A percentile compares a stretch with the other conserved stretches of the same genome.
phyloP scores from a whole-genome alignment of 345 rosid species.

The Sonneratia caseolaris region DNA sequence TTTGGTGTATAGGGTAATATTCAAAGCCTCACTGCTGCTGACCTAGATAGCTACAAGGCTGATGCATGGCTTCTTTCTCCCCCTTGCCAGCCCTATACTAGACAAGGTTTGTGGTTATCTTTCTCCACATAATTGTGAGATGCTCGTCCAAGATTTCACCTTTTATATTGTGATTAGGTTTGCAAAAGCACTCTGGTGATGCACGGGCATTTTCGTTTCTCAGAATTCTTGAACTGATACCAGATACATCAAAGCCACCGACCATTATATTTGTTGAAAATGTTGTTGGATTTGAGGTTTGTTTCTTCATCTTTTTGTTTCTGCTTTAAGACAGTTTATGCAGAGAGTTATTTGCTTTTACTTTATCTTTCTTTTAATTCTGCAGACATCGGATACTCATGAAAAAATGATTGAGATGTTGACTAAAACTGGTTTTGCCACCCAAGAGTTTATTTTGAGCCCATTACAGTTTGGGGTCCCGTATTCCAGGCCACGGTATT shows the following conservation, averaged over 20 bases:
- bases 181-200: constrained; percentile 87
- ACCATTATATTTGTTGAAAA: constrained; percentile 62
- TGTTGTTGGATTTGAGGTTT: constrained; percentile 86
- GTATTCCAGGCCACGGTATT: constrained; percentile 94
- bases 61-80: constrained; percentile 97
- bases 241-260: constrained; percentile 49
- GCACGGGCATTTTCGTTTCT: constrained; percentile 87
- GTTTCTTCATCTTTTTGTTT: constrained; percentile 13
- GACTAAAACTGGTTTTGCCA: constrained; percentile 37
- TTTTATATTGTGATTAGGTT: constrained; percentile 37
- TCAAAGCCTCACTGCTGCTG: constrained; percentile 68
- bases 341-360: neutral
- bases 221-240: constrained; percentile 83
- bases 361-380: neutral
- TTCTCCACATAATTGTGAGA: neutral
- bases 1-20: constrained; percentile 58
- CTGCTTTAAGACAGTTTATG: neutral
- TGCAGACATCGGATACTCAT: constrained; percentile 80
- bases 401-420: constrained; percentile 59
- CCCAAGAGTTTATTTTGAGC: constrained; percentile 81
- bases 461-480: constrained; percentile 91
- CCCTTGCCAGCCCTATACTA: constrained; percentile 96
- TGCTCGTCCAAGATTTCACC: constrained; percentile 12
- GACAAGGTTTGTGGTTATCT: constrained; percentile 53
- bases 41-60: constrained; percentile 57